Evolutionary conservation across 495 filamentous ascomycete genomes (phyloP).

Genomic region (Trichoderma virens): DNA sequence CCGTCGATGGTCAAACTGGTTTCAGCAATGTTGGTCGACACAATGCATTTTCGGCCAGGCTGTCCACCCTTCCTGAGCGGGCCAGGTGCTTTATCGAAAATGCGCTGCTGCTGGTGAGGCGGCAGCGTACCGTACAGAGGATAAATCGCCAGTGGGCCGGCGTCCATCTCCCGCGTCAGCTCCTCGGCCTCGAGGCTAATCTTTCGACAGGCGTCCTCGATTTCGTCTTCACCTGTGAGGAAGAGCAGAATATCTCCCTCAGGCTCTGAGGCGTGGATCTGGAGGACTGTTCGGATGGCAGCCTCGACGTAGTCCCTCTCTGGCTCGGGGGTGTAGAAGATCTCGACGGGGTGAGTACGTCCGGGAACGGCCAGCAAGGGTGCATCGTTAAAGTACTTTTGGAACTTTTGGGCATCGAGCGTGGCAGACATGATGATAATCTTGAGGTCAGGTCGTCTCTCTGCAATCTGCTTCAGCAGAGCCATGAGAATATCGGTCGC

Average conservation of each 20-base stretch:
- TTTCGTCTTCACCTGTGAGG: constrained; percentile 97
- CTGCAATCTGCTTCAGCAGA: constrained; percentile 76
- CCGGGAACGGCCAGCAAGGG: constrained; percentile 91
- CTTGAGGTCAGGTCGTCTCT: constrained; percentile 77
- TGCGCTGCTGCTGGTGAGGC: constrained; percentile 84
- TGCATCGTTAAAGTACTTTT: constrained; percentile 93
- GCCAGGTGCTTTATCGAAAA: constrained; percentile 83
- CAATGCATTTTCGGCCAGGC: constrained; percentile 89
- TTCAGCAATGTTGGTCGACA: constrained; percentile 97
- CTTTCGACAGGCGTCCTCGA: constrained; percentile 91
- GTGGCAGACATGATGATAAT: constrained; percentile 99
- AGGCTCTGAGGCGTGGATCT: constrained; percentile 87
- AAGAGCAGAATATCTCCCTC: constrained; percentile 96
- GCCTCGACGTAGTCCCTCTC: constrained; percentile 97
- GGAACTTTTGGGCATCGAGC: constrained; percentile 94
- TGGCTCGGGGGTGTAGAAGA: constrained; percentile 95
- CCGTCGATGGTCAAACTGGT: constrained; percentile 97
- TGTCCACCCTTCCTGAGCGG: constrained; percentile 64
- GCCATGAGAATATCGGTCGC: constrained; percentile 97
- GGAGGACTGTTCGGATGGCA: constrained; percentile 84
- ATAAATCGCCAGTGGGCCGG: constrained; percentile 82
- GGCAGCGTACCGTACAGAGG: constrained; percentile 92
- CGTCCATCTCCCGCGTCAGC: constrained; percentile 80
- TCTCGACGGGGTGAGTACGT: constrained; percentile 92
- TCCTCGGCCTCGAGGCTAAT: constrained; percentile 86